Conservation (phyloP, 768 basidiomycete species). For the Suillus plorans region DNA sequence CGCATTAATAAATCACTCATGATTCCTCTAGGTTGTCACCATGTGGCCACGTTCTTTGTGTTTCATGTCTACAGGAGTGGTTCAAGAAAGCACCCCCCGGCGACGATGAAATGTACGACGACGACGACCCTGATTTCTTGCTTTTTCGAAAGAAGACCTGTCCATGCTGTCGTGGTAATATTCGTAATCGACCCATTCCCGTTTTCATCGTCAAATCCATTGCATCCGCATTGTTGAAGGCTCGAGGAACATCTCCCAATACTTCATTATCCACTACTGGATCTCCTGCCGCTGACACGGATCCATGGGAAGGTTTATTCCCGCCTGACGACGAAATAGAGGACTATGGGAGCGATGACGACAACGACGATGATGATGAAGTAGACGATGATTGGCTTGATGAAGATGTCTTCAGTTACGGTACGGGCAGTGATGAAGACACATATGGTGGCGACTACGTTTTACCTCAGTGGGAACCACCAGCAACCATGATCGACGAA, state of each 20-base stretch:
- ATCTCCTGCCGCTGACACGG: constrained; percentile 41
- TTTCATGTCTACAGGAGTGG: constrained; percentile 73
- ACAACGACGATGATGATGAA: constrained; percentile 26
- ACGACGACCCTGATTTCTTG: constrained; percentile 43
- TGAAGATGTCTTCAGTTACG: constrained; percentile 37
- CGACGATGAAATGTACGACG: constrained; percentile 45
- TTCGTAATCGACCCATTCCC: constrained; percentile 62
- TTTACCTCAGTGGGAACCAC: constrained; percentile 59
- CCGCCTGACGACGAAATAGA: constrained; percentile 44
- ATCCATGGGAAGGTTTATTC: constrained; percentile 77
- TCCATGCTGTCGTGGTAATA: constrained; percentile 63
- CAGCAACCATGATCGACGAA: constrained; percentile 36
- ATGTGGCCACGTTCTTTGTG: constrained; percentile 78
- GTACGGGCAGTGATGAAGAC: constrained; percentile 35
- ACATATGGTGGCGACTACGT: constrained; percentile 41
- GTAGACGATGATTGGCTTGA: constrained; percentile 23
- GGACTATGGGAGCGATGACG: constrained; percentile 27
- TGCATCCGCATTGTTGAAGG: constrained; percentile 46
- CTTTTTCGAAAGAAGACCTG: constrained; percentile 67
- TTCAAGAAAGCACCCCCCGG: constrained; percentile 63
- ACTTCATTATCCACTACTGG: constrained; percentile 21
- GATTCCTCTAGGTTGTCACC: constrained; percentile 54
- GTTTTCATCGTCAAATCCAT: constrained; percentile 69
- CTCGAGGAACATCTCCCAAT: constrained; percentile 29
- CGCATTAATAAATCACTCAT: constrained; percentile 7